Conservation (phyloP, 129 eudicot genomes). For the Helianthus annuus region DNA sequence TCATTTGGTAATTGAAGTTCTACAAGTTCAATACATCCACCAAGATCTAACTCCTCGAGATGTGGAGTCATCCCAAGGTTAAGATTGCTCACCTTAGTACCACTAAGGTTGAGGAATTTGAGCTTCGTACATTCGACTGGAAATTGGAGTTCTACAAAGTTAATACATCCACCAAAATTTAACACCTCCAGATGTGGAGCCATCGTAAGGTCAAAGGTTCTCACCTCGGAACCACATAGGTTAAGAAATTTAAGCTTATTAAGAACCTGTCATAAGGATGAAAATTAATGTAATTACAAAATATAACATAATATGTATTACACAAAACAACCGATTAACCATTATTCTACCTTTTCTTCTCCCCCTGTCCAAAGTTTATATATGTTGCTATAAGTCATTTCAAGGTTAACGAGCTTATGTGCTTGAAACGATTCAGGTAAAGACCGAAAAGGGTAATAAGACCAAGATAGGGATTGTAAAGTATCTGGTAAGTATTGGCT, state of each 20-base stretch:
- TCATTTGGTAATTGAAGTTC: too few relatives aligned
- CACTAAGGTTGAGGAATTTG: neutral
- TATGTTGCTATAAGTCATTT: neutral
- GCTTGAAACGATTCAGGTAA: neutral
- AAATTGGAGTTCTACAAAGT: neutral
- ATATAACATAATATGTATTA: neutral
- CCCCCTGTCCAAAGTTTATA: neutral
- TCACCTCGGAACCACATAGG: too few relatives aligned
- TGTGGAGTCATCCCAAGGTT: neutral
- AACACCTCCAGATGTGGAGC: neutral
- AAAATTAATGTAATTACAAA: neutral
- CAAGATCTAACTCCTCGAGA: neutral
- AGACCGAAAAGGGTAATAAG: neutral
- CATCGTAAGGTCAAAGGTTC: neutral
- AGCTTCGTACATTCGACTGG: neutral
- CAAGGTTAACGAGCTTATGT: neutral
- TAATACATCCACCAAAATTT: neutral
- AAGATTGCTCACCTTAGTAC: neutral
- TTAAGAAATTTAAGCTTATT: neutral
- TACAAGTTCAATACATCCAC: neutral
- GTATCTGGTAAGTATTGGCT: neutral
- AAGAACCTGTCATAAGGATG: neutral
- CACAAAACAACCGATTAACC: neutral
- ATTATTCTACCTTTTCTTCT: constrained; percentile 10
- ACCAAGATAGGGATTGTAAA: neutral